Base-by-base conservation (phyloP, 495 filamentous ascomycete species). In the Neurospora sp. region DNA sequence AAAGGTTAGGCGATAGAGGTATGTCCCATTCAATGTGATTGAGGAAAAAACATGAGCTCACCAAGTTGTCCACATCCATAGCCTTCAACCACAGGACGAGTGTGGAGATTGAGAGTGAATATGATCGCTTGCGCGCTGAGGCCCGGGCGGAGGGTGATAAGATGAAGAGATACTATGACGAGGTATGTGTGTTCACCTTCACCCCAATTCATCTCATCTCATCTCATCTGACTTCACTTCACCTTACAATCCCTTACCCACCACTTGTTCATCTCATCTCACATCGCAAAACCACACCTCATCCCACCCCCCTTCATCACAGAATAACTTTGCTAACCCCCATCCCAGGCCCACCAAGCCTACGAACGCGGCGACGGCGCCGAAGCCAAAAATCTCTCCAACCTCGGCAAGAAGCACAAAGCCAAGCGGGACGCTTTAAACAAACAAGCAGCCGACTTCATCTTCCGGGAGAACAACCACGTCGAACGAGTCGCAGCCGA, bases 381-480 rank as follows among this genome's bases (percentile, higher is more conserved):
- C 4, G 82, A 76, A 44, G 96, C 96, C 69, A 94, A 97, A 81
- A 79, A 90, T 53, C 85, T 96, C 31, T 94, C 91, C 8, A 89
- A 96, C 74, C 89, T 96, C 81, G 93, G 92, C 74, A 98, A 98
- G 80, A 78, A 82, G 47, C 94, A 98, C 80, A 93, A 89, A 39
- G 86, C 86, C 61, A 85, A 90, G 75, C 92, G 93, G 88, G 91
- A 94, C 68, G 83, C 88, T 39, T 94, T 94, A 80, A 97, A 97
- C 85, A 87, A 85, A 73, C 92, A 96, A 81, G 96, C 96, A 8
- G 93, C 93, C 40, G 93, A 97, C 71, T 96, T 87, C 80, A 98
- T 98, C 75, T 98, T 98, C 86, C 88, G 92, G 3, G 93, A 93
- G 81, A 97, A 98, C 81, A 99, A 98, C 80, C 87, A 91, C 7